Conservation (phyloP, 1,139 yeast species). For the Waltiozyma sp. region DNA sequence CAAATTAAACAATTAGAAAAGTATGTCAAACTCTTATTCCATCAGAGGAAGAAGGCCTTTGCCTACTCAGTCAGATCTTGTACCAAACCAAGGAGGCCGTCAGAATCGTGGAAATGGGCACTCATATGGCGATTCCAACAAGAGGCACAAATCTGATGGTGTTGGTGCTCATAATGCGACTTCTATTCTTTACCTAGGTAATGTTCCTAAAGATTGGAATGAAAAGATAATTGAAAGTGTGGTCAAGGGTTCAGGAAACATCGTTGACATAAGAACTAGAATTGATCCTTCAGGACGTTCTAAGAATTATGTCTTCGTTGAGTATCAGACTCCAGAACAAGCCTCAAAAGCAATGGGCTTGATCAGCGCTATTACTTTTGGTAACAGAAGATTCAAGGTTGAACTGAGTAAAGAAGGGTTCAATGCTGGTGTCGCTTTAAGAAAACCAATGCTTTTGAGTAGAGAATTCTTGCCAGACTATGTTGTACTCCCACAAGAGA, state of each 20-base stretch:
- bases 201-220: slow-evolving; percentile 56
- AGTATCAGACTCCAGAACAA: slow-evolving; percentile 39
- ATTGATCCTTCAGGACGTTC: slow-evolving; percentile 52
- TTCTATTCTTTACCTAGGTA: slow-evolving; percentile 45
- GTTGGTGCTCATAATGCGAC: slow-evolving; percentile 11
- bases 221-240: slow-evolving; percentile 43
- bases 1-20: not conserved
- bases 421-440: slow-evolving; percentile 27
- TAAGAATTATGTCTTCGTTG: slow-evolving; percentile 57
- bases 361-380: slow-evolving; percentile 33
- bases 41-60: not conserved
- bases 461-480: slow-evolving; percentile 38
- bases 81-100: not conserved
- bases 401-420: slow-evolving; percentile 55
- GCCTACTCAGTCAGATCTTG: not conserved
- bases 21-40: not conserved
- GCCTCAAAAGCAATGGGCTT: slow-evolving; percentile 38
- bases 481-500: slow-evolving; percentile 44
- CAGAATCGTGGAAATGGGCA: not conserved
- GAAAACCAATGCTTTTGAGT: slow-evolving; percentile 32
- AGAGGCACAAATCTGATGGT: not conserved
- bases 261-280: slow-evolving; percentile 53
- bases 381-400: slow-evolving; percentile 37
- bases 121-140: not conserved
- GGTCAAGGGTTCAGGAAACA: slow-evolving; percentile 53